phyloP scores from a whole-genome alignment of 805 yeast species.

The Saturnispora kantuleensis region DNA sequence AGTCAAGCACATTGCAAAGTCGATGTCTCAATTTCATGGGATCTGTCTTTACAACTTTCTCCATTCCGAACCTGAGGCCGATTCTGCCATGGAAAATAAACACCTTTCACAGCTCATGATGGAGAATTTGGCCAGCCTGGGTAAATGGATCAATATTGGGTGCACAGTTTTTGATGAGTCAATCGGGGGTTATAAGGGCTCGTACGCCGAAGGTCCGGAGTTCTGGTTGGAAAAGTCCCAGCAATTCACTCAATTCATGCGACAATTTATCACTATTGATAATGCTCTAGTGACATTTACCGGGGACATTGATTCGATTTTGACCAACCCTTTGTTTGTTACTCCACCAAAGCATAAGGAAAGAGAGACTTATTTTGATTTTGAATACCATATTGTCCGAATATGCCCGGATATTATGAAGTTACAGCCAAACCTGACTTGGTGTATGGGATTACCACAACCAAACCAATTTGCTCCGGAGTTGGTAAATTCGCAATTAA shows the following conservation, averaged over 20 bases:
- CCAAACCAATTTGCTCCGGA: conserved; percentile 31
- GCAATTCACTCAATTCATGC: conserved; percentile 25
- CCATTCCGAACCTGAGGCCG: conserved; percentile 28
- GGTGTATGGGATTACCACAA: conserved; percentile 18
- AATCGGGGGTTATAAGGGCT: conserved; percentile 18
- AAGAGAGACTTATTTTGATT: conserved; percentile 36
- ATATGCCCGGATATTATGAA: neutral
- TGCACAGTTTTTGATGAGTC: conserved; percentile 24
- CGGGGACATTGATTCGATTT: conserved; percentile 16
- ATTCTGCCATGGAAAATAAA: conserved; percentile 42
- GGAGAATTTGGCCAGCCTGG: conserved; percentile 23
- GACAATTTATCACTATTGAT: conserved; percentile 16
- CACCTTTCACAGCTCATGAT: conserved; percentile 32
- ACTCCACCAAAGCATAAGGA: neutral
- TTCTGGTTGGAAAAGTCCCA: conserved; percentile 38
- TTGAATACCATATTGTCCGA: conserved; percentile 26
- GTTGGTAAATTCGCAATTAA: conserved; percentile 22
- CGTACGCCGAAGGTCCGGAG: conserved; percentile 25
- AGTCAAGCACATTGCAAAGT: conserved; percentile 27
- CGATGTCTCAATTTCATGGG: conserved; percentile 38
- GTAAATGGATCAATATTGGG: conserved; percentile 36
- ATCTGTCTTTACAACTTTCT: conserved; percentile 38
- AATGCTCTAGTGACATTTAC: conserved; percentile 30
- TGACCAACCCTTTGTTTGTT: conserved; percentile 1
- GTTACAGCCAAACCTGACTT: neutral